phyloP scores from a whole-genome alignment of 2,329 filamentous ascomycete genomes.

The Beauveria rudraprayagi region DNA sequence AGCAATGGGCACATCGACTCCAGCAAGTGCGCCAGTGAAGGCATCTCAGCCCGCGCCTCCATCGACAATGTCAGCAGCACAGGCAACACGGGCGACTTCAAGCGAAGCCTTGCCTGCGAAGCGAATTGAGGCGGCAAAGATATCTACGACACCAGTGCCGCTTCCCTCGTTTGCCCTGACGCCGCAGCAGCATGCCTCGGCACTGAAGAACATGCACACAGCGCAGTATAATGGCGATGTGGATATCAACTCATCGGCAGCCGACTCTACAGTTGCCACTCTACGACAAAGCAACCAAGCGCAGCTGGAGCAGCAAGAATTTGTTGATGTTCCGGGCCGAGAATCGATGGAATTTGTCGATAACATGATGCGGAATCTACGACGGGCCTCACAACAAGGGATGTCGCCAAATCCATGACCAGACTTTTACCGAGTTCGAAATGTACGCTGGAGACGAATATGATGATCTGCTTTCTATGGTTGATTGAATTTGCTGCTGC shows the following conservation, averaged over 20 bases:
- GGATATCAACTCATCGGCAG: no score
- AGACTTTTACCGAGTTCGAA: not conserved
- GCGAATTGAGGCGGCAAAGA: constrained; percentile 1
- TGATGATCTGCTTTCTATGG: not conserved
- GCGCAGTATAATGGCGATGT: not conserved
- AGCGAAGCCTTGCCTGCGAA: not conserved
- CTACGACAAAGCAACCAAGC: constrained; percentile 8
- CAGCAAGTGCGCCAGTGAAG: constrained; percentile 13
- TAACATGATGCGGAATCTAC: constrained; percentile 44
- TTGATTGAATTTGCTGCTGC: not conserved
- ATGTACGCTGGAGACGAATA: not conserved
- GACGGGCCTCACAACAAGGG: constrained; percentile 21
- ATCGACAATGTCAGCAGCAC: not conserved
- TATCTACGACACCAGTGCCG: constrained; percentile 26
- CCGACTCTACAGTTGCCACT: not conserved
- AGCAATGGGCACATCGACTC: constrained; percentile 27
- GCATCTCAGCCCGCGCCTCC: constrained; percentile 1
- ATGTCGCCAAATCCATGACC: not conserved
- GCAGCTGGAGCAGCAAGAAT: constrained; percentile 21
- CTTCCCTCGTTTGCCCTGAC: constrained; percentile 18
- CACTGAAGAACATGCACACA: not conserved
- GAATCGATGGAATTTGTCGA: constrained; percentile 44
- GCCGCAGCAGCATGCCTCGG: not conserved
- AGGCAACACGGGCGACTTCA: not conserved
- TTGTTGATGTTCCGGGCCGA: constrained; percentile 33